Conservation (phyloP, 2,329 filamentous ascomycete species). For the Penicillium concentricum region DNA sequence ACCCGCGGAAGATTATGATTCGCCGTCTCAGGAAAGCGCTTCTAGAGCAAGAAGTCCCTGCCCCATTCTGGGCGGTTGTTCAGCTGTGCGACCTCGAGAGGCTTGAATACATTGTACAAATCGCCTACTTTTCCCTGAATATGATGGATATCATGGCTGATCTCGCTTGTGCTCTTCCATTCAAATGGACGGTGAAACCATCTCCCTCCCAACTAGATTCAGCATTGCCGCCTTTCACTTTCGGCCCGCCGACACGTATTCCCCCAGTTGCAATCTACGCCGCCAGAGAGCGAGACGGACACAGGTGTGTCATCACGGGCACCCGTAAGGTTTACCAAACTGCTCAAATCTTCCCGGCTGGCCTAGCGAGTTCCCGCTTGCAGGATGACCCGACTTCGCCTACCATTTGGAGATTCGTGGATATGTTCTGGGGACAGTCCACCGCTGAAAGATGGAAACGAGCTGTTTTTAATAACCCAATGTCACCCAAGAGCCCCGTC, state of each 20-base stretch:
- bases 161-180: background rate
- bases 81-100: slow-evolving; percentile 10
- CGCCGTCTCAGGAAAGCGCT: background rate
- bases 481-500: background rate
- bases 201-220: background rate
- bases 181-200: slow-evolving; percentile 1
- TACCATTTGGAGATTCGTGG: slow-evolving; percentile 1
- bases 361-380: background rate
- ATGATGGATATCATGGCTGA: background rate
- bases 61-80: slow-evolving; percentile 9
- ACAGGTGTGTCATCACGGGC: slow-evolving; percentile 9
- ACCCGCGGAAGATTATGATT: background rate
- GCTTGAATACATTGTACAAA: background rate
- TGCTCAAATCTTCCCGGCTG: slow-evolving; percentile 1
- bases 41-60: background rate
- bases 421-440: slow-evolving; percentile 5
- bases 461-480: slow-evolving; percentile 3
- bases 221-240: background rate
- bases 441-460: slow-evolving; percentile 1
- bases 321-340: slow-evolving; percentile 1
- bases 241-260: background rate
- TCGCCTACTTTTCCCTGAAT: background rate
- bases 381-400: background rate
- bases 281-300: slow-evolving; percentile 7
- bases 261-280: background rate